Evolutionary conservation across 2,329 filamentous ascomycete species (phyloP).

Genomic region (Cladophialophora bantiana): DNA sequence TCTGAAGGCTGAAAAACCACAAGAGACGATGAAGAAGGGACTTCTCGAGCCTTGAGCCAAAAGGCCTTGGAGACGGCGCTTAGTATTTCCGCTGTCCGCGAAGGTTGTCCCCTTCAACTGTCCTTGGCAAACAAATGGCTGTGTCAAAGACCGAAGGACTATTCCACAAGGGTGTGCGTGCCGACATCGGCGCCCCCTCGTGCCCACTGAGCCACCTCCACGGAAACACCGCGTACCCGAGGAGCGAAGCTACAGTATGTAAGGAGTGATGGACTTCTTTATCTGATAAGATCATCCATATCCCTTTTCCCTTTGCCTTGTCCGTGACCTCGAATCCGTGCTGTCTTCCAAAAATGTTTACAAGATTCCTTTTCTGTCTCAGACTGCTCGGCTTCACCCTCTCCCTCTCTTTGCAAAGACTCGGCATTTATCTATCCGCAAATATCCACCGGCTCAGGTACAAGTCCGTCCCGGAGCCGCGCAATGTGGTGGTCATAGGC

Average conservation of each 20-base stretch:
- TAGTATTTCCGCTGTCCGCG: not conserved
- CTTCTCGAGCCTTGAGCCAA: slow-evolving; percentile 36
- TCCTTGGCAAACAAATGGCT: not conserved
- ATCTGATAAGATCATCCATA: slow-evolving; percentile 33
- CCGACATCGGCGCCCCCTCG: slow-evolving; percentile 15
- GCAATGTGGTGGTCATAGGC: slow-evolving; percentile 51
- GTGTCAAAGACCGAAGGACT: not conserved
- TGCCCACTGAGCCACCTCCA: not conserved
- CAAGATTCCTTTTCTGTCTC: slow-evolving; percentile 19
- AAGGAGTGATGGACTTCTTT: not conserved
- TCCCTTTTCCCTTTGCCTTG: slow-evolving; percentile 17
- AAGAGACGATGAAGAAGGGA: slow-evolving; percentile 35
- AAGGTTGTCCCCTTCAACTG: not conserved
- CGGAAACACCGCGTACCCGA: slow-evolving; percentile 11
- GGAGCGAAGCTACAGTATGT: not conserved
- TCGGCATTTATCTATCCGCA: slow-evolving; percentile 12
- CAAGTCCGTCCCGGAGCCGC: slow-evolving; percentile 23
- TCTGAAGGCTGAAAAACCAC: slow-evolving; percentile 30
- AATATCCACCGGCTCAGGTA: slow-evolving; percentile 35
- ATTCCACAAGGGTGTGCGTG: not conserved
- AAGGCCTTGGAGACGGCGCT: not conserved
- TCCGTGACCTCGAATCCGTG: not conserved
- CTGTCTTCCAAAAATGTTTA: slow-evolving; percentile 20
- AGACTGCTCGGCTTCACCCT: slow-evolving; percentile 24
- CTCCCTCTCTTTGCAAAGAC: slow-evolving; percentile 13